Conservation (phyloP, 1,284 basidiomycete genomes). For the Bjerkandera adusta region DNA sequence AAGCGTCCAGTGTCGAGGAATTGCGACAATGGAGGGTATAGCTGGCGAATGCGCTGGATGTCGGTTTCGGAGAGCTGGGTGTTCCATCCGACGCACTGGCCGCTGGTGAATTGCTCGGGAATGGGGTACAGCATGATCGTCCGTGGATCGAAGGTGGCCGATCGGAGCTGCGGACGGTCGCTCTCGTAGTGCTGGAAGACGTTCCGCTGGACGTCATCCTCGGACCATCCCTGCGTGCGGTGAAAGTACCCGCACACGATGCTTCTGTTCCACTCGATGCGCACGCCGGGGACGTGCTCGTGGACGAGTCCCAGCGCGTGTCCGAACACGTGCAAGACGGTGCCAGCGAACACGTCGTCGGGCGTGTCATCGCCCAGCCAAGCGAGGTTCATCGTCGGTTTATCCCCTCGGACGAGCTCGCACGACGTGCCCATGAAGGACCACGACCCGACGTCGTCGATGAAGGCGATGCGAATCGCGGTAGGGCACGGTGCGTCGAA, state of each 20-base stretch:
- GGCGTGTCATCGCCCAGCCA: background rate
- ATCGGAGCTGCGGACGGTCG: background rate
- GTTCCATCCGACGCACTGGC: background rate
- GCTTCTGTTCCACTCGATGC: background rate
- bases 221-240: too few relatives aligned
- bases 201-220: background rate
- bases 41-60: background rate
- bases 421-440: slow-evolving; percentile 1
- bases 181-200: background rate
- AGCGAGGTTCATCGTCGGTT: slow-evolving; percentile 11
- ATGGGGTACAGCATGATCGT: slow-evolving; percentile 6
- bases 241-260: background rate
- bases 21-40: background rate
- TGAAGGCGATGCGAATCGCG: slow-evolving; percentile 8
- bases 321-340: slow-evolving; percentile 12
- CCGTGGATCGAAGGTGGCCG: background rate
- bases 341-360: background rate
- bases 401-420: background rate
- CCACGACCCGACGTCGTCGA: slow-evolving; percentile 7
- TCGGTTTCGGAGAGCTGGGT: background rate
- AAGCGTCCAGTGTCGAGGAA: background rate
- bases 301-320: slow-evolving; percentile 9
- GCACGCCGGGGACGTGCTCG: slow-evolving; percentile 3
- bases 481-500: background rate
- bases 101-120: background rate